phyloP scores from a whole-genome alignment of 305 asterid species.

The Salvia sclarea region DNA sequence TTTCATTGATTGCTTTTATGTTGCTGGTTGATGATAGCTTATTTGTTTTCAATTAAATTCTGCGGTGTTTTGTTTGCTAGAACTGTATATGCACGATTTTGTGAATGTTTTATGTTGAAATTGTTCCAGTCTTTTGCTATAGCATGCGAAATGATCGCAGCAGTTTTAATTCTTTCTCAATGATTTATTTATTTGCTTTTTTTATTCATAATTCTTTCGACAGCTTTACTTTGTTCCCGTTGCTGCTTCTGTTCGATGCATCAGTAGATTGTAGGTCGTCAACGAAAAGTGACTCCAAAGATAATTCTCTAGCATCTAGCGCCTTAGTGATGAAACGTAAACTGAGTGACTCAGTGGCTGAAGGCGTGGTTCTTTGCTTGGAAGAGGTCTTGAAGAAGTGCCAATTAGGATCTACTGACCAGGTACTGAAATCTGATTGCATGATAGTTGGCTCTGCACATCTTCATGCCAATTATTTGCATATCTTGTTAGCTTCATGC shows the following conservation, averaged over 20 bases:
- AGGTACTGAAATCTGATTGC: constrained; percentile 51
- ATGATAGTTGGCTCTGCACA: background rate
- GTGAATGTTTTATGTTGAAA: background rate
- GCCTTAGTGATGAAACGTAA: constrained; percentile 36
- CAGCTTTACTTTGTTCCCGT: constrained; percentile 87
- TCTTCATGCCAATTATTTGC: background rate
- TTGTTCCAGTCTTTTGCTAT: too few relatives aligned
- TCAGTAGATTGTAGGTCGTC: constrained; percentile 74
- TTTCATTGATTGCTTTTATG: constrained; percentile 1
- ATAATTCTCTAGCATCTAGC: constrained; percentile 31
- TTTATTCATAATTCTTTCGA: constrained; percentile 17
- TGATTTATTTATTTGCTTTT: constrained; percentile 29
- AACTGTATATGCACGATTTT: constrained; percentile 4
- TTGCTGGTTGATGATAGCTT: constrained; percentile 15
- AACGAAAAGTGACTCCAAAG: constrained; percentile 40
- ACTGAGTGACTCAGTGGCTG: constrained; percentile 80
- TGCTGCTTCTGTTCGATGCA: constrained; percentile 83
- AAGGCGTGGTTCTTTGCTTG: constrained; percentile 66
- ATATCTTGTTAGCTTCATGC: background rate
- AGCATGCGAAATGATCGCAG: too few relatives aligned
- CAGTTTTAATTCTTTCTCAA: too few relatives aligned
- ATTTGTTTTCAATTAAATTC: background rate
- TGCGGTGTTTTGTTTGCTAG: constrained; percentile 2
- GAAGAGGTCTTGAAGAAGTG: constrained; percentile 88
- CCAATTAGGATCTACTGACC: constrained; percentile 68